phyloP scores from a whole-genome alignment of 176 grass and related monocot genomes.

The Microstegium vimineum region DNA sequence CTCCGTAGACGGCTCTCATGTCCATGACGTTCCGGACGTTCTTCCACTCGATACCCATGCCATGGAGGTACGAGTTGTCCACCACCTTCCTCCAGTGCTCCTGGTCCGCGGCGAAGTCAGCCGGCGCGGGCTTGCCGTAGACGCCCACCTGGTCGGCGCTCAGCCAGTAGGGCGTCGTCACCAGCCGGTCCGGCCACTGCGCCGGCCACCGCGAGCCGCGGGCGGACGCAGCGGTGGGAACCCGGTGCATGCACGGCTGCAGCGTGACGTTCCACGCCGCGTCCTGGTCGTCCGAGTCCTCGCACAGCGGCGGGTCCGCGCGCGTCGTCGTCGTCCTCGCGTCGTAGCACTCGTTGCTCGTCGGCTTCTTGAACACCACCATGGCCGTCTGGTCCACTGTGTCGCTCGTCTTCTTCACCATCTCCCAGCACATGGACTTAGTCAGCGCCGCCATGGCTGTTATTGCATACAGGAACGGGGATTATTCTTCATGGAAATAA shows the following conservation, averaged over 20 bases:
- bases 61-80: constrained; percentile 51
- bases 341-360: constrained; percentile 66
- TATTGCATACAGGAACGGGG: too few relatives aligned
- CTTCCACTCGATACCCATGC: constrained; percentile 74
- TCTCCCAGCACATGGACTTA: constrained; percentile 94
- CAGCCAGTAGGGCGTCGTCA: constrained; percentile 62
- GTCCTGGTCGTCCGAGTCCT: constrained; percentile 56
- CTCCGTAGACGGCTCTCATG: constrained; percentile 88
- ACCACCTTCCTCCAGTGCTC: constrained; percentile 66
- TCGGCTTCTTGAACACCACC: constrained; percentile 73
- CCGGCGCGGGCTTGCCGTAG: constrained; percentile 67
- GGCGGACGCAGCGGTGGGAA: constrained; percentile 31
- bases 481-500: too few relatives aligned
- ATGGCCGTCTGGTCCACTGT: constrained; percentile 67
- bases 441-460: constrained; percentile 62
- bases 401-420: constrained; percentile 72
- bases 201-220: constrained; percentile 67
- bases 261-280: constrained; percentile 87
- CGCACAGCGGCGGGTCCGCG: constrained; percentile 53
- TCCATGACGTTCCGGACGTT: constrained; percentile 87
- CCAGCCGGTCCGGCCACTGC: constrained; percentile 63
- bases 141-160: constrained; percentile 46
- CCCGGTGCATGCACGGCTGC: constrained; percentile 67
- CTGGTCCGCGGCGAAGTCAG: constrained; percentile 62
- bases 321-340: constrained; percentile 28